Evolutionary conservation across 306 rosid species (phyloP).

Genomic region (barrel medic (Medicago truncatula)): DNA sequence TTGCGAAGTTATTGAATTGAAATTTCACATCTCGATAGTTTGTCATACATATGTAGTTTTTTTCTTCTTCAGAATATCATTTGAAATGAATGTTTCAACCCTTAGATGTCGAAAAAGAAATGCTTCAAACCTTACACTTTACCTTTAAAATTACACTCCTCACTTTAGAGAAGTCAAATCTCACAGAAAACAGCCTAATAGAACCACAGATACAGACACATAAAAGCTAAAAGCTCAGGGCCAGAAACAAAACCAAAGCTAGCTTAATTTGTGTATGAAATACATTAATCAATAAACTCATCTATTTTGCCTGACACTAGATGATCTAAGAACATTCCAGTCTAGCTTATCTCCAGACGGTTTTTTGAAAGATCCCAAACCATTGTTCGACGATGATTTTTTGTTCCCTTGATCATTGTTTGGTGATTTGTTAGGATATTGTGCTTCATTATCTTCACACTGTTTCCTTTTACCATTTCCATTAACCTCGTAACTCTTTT

Average conservation of each 20-base stretch:
- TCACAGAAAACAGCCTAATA: constrained; percentile 17
- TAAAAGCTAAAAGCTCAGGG: constrained; percentile 35
- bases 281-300: constrained; percentile 44
- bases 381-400: constrained; percentile 42
- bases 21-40: neutral
- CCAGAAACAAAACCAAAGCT: constrained; percentile 28
- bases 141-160: constrained; percentile 6
- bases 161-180: neutral
- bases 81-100: neutral
- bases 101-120: neutral
- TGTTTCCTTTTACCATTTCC: constrained; percentile 73
- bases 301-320: constrained; percentile 52
- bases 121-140: neutral
- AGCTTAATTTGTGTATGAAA: constrained; percentile 38
- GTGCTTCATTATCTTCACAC: constrained; percentile 54
- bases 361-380: constrained; percentile 69
- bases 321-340: constrained; percentile 77
- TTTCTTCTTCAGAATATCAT: neutral
- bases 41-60: neutral
- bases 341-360: constrained; percentile 68
- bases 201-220: constrained; percentile 20
- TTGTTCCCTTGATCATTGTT: constrained; percentile 51
- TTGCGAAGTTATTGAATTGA: neutral
- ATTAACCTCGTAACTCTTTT: constrained; percentile 40
- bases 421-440: constrained; percentile 58